phyloP scores from a whole-genome alignment of 2,329 filamentous ascomycete species.

The Lomentospora prolificans region DNA sequence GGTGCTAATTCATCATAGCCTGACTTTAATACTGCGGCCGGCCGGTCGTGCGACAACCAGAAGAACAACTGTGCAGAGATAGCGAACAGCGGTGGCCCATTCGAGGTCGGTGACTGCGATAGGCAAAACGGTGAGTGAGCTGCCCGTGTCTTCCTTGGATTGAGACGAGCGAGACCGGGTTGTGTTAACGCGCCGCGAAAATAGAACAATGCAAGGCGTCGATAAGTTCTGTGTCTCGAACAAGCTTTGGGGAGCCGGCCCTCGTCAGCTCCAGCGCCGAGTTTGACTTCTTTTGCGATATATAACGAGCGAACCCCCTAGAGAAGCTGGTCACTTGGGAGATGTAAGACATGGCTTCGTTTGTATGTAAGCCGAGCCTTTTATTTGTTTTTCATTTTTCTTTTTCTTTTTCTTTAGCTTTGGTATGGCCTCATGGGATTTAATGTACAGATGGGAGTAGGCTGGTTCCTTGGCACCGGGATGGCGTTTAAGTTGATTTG shows the following conservation, averaged over 20 bases:
- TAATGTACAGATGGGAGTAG: not conserved
- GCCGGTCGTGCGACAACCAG: slow-evolving; percentile 38
- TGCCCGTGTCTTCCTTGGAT: not conserved
- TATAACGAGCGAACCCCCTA: too few species aligned
- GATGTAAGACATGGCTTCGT: not conserved
- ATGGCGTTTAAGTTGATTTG: not conserved
- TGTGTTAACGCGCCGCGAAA: not conserved
- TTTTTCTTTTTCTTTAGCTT: too few species aligned
- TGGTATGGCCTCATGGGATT: too few species aligned
- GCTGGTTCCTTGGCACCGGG: not conserved
- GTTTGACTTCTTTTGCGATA: slow-evolving; percentile 37
- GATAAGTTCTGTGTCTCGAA: slow-evolving; percentile 12
- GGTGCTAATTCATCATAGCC: slow-evolving; percentile 18
- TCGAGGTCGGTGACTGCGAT: slow-evolving; percentile 34
- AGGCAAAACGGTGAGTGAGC: slow-evolving; percentile 30
- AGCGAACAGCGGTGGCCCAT: slow-evolving; percentile 26
- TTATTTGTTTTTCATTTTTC: too few species aligned
- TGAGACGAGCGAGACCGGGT: not conserved
- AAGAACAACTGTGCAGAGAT: slow-evolving; percentile 34
- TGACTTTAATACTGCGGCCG: slow-evolving; percentile 31
- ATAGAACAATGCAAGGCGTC: slow-evolving; percentile 29
- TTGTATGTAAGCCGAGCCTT: not conserved
- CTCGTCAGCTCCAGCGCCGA: slow-evolving; percentile 30
- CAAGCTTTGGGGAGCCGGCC: slow-evolving; percentile 15
- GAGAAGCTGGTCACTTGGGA: not conserved